phyloP scores from a whole-genome alignment of 1,284 basidiomycete genomes.

The Trichosporon sp. region DNA sequence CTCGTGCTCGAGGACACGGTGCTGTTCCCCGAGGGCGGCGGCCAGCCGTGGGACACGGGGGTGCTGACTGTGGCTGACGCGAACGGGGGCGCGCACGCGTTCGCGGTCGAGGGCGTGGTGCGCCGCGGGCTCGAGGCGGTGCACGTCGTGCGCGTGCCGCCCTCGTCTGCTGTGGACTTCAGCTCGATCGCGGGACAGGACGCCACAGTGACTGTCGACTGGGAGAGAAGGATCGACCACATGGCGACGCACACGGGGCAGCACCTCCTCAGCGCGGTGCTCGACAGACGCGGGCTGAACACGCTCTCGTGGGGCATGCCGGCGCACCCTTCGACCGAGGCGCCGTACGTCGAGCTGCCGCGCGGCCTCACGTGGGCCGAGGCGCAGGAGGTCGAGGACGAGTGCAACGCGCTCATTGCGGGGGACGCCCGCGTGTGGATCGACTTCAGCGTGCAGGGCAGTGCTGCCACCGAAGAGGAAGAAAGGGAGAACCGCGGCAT shows the following conservation, averaged over 20 bases:
- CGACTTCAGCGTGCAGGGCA: conserved; percentile 35
- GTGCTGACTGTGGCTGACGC: conserved; percentile 51
- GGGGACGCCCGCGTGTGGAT: conserved; percentile 36
- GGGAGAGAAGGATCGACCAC: conserved; percentile 70
- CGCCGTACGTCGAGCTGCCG: conserved; percentile 71
- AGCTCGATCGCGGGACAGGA: conserved; percentile 50
- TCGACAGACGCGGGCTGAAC: conserved; percentile 66
- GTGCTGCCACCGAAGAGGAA: conserved; percentile 36
- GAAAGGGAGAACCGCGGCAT: conserved; percentile 67
- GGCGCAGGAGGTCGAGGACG: conserved; percentile 60
- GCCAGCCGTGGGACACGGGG: conserved; percentile 77
- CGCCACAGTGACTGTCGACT: conserved; percentile 62
- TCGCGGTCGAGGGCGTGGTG: conserved; percentile 66
- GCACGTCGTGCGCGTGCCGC: conserved; percentile 61
- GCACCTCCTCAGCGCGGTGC: conserved; percentile 74
- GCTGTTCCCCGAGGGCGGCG: conserved; percentile 83
- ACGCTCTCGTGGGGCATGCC: conserved; percentile 69
- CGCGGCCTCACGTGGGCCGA: conserved; percentile 64
- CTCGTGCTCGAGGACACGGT: conserved; percentile 73
- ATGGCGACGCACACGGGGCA: conserved; percentile 80
- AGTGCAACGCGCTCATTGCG: conserved; percentile 60
- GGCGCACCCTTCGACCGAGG: conserved; percentile 58
- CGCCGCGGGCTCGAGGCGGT: conserved; percentile 70
- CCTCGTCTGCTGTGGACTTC: conserved; percentile 46
- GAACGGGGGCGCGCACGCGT: conserved; percentile 50